phyloP scores from a whole-genome alignment of 805 yeast species.

The Yamadazyma akitaensis region DNA sequence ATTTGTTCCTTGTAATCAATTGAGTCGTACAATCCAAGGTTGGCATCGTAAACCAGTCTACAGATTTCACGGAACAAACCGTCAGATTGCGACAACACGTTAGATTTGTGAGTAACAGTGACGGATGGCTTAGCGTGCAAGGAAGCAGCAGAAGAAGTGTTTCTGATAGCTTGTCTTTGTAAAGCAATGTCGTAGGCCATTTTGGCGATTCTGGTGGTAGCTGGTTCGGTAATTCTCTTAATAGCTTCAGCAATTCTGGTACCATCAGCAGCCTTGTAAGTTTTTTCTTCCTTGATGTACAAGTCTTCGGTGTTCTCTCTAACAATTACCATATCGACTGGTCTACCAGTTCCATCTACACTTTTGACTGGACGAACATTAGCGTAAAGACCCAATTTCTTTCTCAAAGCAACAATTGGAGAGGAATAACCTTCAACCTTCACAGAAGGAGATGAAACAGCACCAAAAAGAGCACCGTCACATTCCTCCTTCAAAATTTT shows the following conservation, averaged over 20 bases:
- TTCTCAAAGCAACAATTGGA: conserved; percentile 97
- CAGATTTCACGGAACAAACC: conserved; percentile 94
- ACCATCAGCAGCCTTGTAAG: conserved; percentile 74
- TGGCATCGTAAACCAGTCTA: conserved; percentile 54
- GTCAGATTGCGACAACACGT: conserved; percentile 87
- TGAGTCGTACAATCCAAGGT: conserved; percentile 53
- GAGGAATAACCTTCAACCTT: conserved; percentile 97
- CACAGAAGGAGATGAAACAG: conserved; percentile 91
- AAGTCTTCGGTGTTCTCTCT: conserved; percentile 98
- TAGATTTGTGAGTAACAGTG: conserved; percentile 95
- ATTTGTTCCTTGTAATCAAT: conserved; percentile 88
- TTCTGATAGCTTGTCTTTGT: conserved; percentile 81
- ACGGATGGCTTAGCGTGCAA: conserved; percentile 55
- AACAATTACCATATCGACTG: conserved; percentile 96
- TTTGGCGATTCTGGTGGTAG: conserved; percentile 80
- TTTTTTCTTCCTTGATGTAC: conserved; percentile 88
- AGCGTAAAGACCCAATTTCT: conserved; percentile 90
- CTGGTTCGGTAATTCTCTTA: conserved; percentile 89
- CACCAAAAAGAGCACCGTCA: conserved; percentile 97
- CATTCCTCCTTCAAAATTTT: conserved; percentile 71
- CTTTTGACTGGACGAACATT: conserved; percentile 97
- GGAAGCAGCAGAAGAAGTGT: conserved; percentile 33
- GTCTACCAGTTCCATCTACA: conserved; percentile 79
- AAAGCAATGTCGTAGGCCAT: conserved; percentile 92
- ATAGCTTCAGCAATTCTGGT: conserved; percentile 94